These are phyloP conservation scores for Pseudogymnoascus sp. DNA, from an alignment of 2,329 filamentous ascomycete species.

Conservation along the genomic window DNA sequence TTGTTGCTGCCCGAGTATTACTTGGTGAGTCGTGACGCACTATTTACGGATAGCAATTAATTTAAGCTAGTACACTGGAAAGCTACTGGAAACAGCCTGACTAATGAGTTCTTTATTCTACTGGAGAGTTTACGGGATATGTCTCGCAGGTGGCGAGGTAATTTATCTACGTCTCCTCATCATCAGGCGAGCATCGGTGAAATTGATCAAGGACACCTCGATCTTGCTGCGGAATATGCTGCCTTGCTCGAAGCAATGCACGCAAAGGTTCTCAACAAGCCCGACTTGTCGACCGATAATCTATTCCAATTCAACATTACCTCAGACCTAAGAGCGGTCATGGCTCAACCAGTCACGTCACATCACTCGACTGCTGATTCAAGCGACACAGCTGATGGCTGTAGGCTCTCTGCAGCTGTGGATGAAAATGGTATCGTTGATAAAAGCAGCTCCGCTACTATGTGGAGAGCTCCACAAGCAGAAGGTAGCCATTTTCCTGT, in stretches of 20 bases:
- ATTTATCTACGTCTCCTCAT: neutral
- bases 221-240: conserved; percentile 11
- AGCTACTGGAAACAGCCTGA: conserved; percentile 11
- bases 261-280: neutral
- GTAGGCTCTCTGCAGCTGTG: too few relatives aligned
- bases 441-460: too few relatives aligned
- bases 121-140: conserved; percentile 15
- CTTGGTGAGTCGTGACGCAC: conserved; percentile 22
- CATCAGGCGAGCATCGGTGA: neutral
- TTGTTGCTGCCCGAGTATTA: conserved; percentile 38
- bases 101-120: conserved; percentile 15
- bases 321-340: too few relatives aligned
- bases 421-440: too few relatives aligned
- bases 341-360: too few relatives aligned
- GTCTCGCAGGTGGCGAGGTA: conserved; percentile 12
- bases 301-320: too few relatives aligned
- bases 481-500: too few relatives aligned
- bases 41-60: neutral
- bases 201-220: neutral
- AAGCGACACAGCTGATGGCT: too few relatives aligned
- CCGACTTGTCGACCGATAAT: conserved; percentile 10
- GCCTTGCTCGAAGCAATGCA: conserved; percentile 10
- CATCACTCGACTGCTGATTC: too few relatives aligned
- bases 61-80: conserved; percentile 15
- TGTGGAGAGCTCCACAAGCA: too few relatives aligned